Evolutionary conservation across 352 stramenopile species (phyloP).

Genomic region (Globisporangium camurandrum): DNA sequence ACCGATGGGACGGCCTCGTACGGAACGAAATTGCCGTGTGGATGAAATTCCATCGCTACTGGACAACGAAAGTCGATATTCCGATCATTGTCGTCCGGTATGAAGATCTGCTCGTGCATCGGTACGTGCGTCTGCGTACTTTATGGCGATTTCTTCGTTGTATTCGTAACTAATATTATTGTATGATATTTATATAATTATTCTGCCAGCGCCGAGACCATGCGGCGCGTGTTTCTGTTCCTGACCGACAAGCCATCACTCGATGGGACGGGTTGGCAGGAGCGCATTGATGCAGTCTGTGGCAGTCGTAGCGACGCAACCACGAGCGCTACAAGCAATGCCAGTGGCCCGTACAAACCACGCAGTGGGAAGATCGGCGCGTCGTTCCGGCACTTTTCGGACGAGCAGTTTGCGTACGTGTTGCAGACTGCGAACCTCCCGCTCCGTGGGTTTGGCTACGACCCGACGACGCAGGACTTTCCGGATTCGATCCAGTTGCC

Average conservation of each 20-base stretch:
- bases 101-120: slow-evolving; percentile 84
- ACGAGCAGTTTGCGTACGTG: slow-evolving; percentile 81
- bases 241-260: slow-evolving; percentile 46
- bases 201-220: slow-evolving; percentile 38
- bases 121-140: slow-evolving; percentile 17
- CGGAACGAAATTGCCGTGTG: slow-evolving; percentile 88
- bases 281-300: slow-evolving; percentile 57
- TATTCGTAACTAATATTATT: background rate
- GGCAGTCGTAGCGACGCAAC: slow-evolving; percentile 37
- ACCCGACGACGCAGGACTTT: slow-evolving; percentile 74
- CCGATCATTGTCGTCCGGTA: slow-evolving; percentile 90
- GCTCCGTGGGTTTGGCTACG: slow-evolving; percentile 83
- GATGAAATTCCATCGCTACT: slow-evolving; percentile 90
- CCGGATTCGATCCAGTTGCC: slow-evolving; percentile 59
- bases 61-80: slow-evolving; percentile 84
- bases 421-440: slow-evolving; percentile 65
- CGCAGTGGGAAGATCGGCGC: slow-evolving; percentile 80
- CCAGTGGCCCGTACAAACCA: slow-evolving; percentile 72
- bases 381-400: slow-evolving; percentile 77
- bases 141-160: too few relatives aligned
- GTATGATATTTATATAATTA: background rate
- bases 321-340: too few relatives aligned
- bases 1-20: slow-evolving; percentile 87
- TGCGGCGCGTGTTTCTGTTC: slow-evolving; percentile 80
- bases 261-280: slow-evolving; percentile 73